These are phyloP conservation scores for Ambrosia trifida DNA, from an alignment of 129 eudicot species.

Conservation along the genomic window DNA sequence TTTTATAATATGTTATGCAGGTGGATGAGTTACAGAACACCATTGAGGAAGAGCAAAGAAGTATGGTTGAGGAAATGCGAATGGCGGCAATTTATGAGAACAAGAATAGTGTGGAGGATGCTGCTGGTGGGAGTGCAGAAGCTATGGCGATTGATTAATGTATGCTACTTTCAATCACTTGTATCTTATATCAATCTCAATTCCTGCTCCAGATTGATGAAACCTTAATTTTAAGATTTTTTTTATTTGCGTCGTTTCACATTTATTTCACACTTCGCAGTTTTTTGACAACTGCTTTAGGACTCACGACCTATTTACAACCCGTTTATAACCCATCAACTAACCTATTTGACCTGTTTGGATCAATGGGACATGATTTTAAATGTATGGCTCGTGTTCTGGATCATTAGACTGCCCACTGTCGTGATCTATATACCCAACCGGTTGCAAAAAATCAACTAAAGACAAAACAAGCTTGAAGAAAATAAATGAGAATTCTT, in stretches of 20 bases:
- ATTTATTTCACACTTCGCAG: not conserved
- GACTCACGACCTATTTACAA: not conserved
- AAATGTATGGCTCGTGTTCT: too few relatives aligned
- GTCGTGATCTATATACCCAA: too few relatives aligned
- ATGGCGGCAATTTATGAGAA: conserved; percentile 61
- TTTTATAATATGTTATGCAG: conserved; percentile 35
- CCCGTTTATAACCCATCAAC: not conserved
- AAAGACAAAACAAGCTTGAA: too few relatives aligned
- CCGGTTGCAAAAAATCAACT: too few relatives aligned
- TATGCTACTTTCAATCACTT: conserved; percentile 10
- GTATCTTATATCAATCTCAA: not conserved
- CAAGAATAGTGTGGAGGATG: conserved; percentile 63
- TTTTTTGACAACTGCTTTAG: not conserved
- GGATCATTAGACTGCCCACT: too few relatives aligned
- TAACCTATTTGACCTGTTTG: not conserved
- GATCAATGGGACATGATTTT: not conserved
- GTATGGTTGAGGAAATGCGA: conserved; percentile 83
- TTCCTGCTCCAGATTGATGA: not conserved
- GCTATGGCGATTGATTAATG: conserved; percentile 79
- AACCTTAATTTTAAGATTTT: conserved; percentile 8
- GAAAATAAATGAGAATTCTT: too few relatives aligned
- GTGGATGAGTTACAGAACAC: conserved; percentile 92
- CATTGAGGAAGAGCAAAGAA: conserved; percentile 85
- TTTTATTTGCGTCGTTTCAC: not conserved
- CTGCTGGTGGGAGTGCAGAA: conserved; percentile 59